A percentile compares a stretch with the other conserved stretches of the same genome.
Evolutionary conservation across 2,329 filamentous ascomycete genomes (phyloP).

Genomic region (Aspergillus phoenicis): DNA sequence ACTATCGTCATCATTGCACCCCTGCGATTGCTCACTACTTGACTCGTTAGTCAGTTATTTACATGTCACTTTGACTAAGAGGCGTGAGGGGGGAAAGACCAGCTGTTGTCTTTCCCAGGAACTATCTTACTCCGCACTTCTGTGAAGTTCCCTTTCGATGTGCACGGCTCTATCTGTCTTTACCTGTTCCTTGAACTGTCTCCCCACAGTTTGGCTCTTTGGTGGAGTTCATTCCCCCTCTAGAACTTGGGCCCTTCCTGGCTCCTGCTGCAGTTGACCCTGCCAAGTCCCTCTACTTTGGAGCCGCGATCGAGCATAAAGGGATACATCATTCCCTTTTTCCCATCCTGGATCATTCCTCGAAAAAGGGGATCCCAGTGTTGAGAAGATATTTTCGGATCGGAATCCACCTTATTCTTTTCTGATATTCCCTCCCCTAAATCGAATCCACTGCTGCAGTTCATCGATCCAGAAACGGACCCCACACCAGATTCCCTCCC

Average conservation of each 20-base stretch:
- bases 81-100: background rate
- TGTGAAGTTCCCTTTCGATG: background rate
- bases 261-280: background rate
- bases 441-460: background rate
- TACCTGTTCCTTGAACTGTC: background rate
- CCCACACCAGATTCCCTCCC: slow-evolving; percentile 7
- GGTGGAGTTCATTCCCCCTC: background rate
- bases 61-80: background rate
- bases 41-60: background rate
- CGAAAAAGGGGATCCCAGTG: background rate
- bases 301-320: slow-evolving; percentile 7
- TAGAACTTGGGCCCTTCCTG: background rate
- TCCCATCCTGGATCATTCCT: background rate
- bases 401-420: too few relatives aligned
- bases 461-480: background rate
- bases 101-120: background rate
- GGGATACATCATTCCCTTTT: background rate
- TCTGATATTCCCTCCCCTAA: too few relatives aligned
- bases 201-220: background rate
- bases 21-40: background rate
- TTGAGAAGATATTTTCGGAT: too few relatives aligned
- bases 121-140: too few relatives aligned
- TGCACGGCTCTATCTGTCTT: background rate
- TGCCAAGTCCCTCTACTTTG: background rate
- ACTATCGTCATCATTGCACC: background rate